These are phyloP conservation scores for Rheum nobile DNA, from an alignment of 148 eudicot species.

Conservation along the genomic window DNA sequence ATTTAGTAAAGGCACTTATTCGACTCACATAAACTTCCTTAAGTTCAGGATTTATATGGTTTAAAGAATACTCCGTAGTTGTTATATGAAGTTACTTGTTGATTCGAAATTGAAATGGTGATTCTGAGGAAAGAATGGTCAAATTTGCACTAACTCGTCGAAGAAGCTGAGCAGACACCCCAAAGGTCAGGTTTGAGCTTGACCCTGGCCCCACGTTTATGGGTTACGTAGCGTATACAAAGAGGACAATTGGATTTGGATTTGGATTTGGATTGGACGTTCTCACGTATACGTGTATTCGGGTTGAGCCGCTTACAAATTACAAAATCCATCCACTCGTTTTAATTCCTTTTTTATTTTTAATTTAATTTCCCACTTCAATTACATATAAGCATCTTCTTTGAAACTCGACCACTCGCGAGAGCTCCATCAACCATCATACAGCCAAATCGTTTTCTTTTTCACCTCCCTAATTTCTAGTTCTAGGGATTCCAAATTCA, in stretches of 20 bases:
- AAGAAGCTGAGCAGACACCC: neutral
- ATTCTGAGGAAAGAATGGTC: neutral
- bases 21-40: no score
- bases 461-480: neutral
- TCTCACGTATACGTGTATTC: neutral
- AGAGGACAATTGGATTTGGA: neutral
- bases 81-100: no score
- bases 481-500: neutral
- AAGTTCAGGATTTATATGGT: no score
- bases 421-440: conserved; percentile 1
- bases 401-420: conserved; percentile 9
- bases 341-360: neutral
- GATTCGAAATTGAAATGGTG: no score
- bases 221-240: neutral
- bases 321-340: neutral
- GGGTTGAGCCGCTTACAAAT: neutral
- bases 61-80: no score
- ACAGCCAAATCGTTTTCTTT: neutral
- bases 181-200: neutral
- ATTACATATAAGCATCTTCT: neutral
- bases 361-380: neutral
- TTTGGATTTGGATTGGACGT: no score
- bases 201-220: neutral
- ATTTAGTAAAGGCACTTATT: no score
- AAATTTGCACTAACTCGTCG: neutral